phyloP scores from a whole-genome alignment of 2,329 filamentous ascomycete genomes.

The Phaeosphaeria sp. region DNA sequence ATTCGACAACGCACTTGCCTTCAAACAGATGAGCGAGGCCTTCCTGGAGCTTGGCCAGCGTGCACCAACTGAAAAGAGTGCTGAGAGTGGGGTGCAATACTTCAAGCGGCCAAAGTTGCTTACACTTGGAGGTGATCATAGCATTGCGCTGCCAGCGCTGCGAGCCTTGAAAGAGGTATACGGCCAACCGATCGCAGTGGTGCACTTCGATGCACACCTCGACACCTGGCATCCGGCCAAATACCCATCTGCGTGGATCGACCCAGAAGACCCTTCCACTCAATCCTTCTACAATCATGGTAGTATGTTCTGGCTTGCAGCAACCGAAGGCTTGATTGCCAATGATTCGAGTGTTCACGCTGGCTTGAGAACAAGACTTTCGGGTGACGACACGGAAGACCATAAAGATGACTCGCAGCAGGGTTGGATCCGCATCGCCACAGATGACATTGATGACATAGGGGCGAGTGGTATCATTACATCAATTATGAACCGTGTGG shows the following conservation, averaged over 20 bases:
- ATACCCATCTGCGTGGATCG: slow-evolving; percentile 78
- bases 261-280: slow-evolving; percentile 57
- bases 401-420: slow-evolving; percentile 73
- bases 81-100: slow-evolving; percentile 49
- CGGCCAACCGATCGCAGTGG: slow-evolving; percentile 54
- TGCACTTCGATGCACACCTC: slow-evolving; percentile 68
- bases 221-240: slow-evolving; percentile 86
- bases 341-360: slow-evolving; percentile 81
- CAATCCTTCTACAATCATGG: slow-evolving; percentile 85
- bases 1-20: slow-evolving; percentile 82
- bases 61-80: slow-evolving; percentile 43
- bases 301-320: slow-evolving; percentile 89
- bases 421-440: slow-evolving; percentile 80
- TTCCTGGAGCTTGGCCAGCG: slow-evolving; percentile 71
- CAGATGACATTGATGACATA: slow-evolving; percentile 86
- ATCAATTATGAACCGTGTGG: slow-evolving; percentile 73
- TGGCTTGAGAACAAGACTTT: slow-evolving; percentile 78
- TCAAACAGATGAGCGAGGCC: slow-evolving; percentile 83
- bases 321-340: slow-evolving; percentile 77
- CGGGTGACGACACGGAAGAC: slow-evolving; percentile 69
- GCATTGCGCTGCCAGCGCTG: slow-evolving; percentile 59
- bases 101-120: slow-evolving; percentile 55
- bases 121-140: slow-evolving; percentile 59
- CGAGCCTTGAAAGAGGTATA: slow-evolving; percentile 55
- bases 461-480: slow-evolving; percentile 74